Percentiles rank a stretch among this genome's conserved stretches.
Evolutionary conservation across 768 basidiomycete species (phyloP).

Genomic region (Podaxis sp.): DNA sequence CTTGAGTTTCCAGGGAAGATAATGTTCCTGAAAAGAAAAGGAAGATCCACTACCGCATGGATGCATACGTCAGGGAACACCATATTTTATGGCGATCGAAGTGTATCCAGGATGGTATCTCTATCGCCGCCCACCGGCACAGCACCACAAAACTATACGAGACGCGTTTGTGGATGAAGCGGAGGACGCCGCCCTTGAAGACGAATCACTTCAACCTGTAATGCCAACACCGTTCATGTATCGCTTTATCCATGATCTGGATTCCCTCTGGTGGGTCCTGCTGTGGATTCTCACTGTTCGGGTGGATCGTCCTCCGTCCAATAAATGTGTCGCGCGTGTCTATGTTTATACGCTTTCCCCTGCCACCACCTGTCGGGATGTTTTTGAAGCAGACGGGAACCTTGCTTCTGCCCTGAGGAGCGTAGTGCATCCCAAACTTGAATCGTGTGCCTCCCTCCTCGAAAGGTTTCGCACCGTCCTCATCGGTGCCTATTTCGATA

Average conservation of each 20-base stretch:
- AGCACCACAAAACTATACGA: not conserved
- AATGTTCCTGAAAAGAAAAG: no score
- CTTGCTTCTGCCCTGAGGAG: no score
- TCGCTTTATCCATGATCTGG: not conserved
- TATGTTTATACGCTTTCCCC: not conserved
- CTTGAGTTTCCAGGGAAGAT: no score
- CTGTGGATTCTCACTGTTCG: not conserved
- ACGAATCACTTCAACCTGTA: not conserved
- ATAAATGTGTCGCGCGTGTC: not conserved
- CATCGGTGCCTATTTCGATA: no score
- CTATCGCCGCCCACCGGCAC: not conserved
- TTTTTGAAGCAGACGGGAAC: no score
- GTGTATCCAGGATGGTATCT: not conserved
- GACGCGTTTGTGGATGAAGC: not conserved
- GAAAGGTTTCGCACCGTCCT: no score
- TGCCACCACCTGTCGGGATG: not conserved
- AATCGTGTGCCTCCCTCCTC: no score
- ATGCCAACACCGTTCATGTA: not conserved
- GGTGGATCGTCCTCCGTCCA: not conserved
- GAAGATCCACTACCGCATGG: no score
- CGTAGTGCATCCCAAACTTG: no score
- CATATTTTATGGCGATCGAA: conserved; percentile 7
- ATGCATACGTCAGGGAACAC: not conserved
- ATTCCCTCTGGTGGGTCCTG: not conserved
- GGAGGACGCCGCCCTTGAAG: no score